Evolutionary conservation across 2,329 filamentous ascomycete species (phyloP).

Genomic region (Coniochaeta pulveracea): DNA sequence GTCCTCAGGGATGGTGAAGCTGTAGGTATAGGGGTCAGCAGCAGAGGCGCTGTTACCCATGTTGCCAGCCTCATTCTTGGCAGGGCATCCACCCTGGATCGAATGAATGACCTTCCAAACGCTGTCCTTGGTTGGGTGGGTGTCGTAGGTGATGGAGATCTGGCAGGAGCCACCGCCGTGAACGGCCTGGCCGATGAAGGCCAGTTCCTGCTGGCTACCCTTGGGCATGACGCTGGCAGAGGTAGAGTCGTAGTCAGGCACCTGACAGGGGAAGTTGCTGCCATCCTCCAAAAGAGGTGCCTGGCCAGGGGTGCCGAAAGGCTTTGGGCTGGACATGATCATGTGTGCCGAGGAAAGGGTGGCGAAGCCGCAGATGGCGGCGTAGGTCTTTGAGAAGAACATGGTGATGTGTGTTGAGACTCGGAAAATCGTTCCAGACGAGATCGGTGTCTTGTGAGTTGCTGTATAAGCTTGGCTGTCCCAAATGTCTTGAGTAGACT

Average conservation of each 20-base stretch:
- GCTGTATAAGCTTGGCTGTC: conserved; percentile 13
- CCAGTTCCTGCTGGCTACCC: conserved; percentile 49
- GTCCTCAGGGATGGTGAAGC: conserved; percentile 59
- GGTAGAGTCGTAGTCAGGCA: conserved; percentile 32
- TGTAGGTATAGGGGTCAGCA: conserved; percentile 43
- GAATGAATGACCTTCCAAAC: conserved; percentile 86
- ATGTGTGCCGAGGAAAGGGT: conserved; percentile 63
- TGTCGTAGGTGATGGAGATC: conserved; percentile 72
- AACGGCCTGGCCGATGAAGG: conserved; percentile 59
- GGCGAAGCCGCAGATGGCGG: conserved; percentile 43
- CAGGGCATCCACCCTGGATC: conserved; percentile 76
- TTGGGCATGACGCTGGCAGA: conserved; percentile 49
- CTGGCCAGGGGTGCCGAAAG: conserved; percentile 46
- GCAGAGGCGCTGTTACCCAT: conserved; percentile 32
- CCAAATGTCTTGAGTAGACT: conserved; percentile 11
- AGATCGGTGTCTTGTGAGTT: conserved; percentile 12
- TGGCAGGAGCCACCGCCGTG: conserved; percentile 95
- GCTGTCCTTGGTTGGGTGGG: conserved; percentile 50
- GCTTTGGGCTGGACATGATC: conserved; percentile 56
- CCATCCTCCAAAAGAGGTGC: conserved; percentile 50
- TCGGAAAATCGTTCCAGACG: conserved; percentile 28
- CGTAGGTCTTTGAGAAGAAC: conserved; percentile 34
- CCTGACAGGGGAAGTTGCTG: conserved; percentile 75
- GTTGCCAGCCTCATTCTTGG: conserved; percentile 45
- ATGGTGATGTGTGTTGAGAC: conserved; percentile 32